These are phyloP conservation scores for Chalciporus piperatus DNA, from an alignment of 768 basidiomycete genomes.

Conservation along the genomic window DNA sequence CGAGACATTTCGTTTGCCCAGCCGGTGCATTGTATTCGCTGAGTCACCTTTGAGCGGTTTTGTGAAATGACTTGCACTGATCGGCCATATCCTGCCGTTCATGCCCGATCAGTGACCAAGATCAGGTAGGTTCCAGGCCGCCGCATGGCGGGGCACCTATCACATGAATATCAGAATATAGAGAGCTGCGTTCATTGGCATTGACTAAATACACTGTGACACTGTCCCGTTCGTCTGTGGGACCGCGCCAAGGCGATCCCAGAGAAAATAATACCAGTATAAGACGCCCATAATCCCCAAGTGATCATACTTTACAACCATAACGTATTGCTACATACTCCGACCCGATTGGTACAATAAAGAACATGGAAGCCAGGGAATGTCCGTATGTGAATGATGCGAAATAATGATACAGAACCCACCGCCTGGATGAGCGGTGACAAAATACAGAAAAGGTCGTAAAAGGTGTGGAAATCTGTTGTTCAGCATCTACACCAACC, in stretches of 20 bases:
- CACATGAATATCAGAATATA: constrained; percentile 15
- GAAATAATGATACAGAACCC: constrained; percentile 35
- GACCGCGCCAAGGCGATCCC: neutral
- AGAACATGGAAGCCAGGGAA: constrained; percentile 14
- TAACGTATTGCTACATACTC: constrained; percentile 37
- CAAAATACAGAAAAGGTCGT: constrained; percentile 31
- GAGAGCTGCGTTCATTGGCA: neutral
- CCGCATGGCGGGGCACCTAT: constrained; percentile 6
- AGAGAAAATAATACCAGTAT: neutral
- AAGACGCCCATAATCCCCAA: constrained; percentile 11
- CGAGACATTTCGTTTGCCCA: constrained; percentile 9
- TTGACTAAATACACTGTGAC: neutral
- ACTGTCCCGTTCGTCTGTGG: neutral
- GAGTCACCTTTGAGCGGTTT: constrained; percentile 8
- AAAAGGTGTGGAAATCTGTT: constrained; percentile 28
- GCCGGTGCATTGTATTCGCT: constrained; percentile 10
- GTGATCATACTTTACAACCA: constrained; percentile 33
- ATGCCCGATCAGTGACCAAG: neutral
- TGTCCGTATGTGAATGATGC: constrained; percentile 30
- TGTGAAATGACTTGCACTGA: constrained; percentile 8
- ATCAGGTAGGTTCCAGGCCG: neutral
- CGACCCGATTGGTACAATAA: constrained; percentile 23
- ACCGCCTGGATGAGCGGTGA: constrained; percentile 19
- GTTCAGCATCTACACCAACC: constrained; percentile 13
- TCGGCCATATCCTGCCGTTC: neutral